Evolutionary conservation across 768 basidiomycete genomes (phyloP).

Genomic region (Plicaturopsis crispa): DNA sequence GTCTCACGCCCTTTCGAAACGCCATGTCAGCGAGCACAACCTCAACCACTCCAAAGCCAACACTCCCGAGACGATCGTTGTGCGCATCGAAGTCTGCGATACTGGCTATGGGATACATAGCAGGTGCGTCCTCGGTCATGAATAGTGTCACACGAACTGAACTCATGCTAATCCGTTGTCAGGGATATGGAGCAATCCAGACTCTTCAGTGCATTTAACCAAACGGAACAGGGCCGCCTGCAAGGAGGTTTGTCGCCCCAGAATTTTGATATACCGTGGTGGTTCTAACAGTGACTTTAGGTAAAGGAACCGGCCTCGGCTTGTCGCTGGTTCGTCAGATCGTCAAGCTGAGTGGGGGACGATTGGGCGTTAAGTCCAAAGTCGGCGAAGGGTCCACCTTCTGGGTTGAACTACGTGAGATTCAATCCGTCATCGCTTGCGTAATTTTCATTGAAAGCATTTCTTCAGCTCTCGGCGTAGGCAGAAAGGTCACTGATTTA

Average conservation of each 20-base stretch:
- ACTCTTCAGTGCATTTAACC: no score
- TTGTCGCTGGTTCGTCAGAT: conserved; percentile 74
- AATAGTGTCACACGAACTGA: no score
- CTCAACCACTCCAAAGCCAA: conserved; percentile 28
- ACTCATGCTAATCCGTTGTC: no score
- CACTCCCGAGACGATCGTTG: conserved; percentile 55
- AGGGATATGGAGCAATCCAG: conserved; percentile 67
- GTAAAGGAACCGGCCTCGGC: conserved; percentile 69
- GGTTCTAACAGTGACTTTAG: no score
- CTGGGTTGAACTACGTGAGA: conserved; percentile 73
- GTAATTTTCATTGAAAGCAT: not conserved
- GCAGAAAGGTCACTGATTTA: conserved; percentile 37
- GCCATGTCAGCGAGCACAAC: conserved; percentile 43
- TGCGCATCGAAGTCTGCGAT: conserved; percentile 81
- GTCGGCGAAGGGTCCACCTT: conserved; percentile 73
- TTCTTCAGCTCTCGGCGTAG: conserved; percentile 53
- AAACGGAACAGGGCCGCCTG: conserved; percentile 68
- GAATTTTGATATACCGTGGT: no score
- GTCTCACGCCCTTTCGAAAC: conserved; percentile 16
- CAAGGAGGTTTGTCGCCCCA: conserved; percentile 37
- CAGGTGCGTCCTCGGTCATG: no score
- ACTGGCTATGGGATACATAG: conserved; percentile 61
- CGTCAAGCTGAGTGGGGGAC: conserved; percentile 66
- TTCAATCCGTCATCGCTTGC: no score
- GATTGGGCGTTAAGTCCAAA: conserved; percentile 62